These are phyloP conservation scores for Zygoascus tannicola DNA, from an alignment of 805 yeast genomes.

Conservation along the genomic window DNA sequence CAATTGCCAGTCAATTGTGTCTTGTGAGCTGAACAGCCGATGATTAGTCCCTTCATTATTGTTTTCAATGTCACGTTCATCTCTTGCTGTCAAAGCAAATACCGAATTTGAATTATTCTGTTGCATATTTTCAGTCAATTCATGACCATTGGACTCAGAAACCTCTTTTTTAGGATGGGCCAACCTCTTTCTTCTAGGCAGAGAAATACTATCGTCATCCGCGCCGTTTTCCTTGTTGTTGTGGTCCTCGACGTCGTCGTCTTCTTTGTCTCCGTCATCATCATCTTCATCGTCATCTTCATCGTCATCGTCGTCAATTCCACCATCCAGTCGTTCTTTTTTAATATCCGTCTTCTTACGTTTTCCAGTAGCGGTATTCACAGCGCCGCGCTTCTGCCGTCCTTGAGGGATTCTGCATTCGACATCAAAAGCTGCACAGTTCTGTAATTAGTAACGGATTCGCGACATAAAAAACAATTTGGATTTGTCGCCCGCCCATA, in stretches of 20 bases:
- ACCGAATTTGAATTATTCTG: background rate
- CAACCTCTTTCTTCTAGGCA: background rate
- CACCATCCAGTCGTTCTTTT: constrained; percentile 3
- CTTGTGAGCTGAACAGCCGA: constrained; percentile 4
- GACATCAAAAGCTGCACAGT: constrained; percentile 43
- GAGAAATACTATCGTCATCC: background rate
- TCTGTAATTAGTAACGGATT: constrained; percentile 10
- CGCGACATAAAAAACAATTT: background rate
- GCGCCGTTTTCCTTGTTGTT: background rate
- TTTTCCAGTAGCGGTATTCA: background rate
- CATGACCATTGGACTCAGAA: background rate
- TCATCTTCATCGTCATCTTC: constrained; percentile 1
- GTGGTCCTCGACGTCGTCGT: background rate
- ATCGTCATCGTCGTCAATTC: constrained; percentile 1
- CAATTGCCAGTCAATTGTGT: constrained; percentile 28
- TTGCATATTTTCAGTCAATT: background rate
- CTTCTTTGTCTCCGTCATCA: background rate
- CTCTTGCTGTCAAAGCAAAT: background rate
- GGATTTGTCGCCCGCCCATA: too few relatives aligned
- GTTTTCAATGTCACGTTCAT: background rate
- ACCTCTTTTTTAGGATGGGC: background rate
- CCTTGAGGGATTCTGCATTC: constrained; percentile 61
- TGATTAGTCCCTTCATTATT: background rate
- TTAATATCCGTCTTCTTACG: background rate
- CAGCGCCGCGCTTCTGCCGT: constrained; percentile 6